A percentile compares a stretch with the other conserved stretches of the same genome.
phyloP scores from a whole-genome alignment of 371 early-diverging fungal genomes.

The Basidiobolus meristosporus region DNA sequence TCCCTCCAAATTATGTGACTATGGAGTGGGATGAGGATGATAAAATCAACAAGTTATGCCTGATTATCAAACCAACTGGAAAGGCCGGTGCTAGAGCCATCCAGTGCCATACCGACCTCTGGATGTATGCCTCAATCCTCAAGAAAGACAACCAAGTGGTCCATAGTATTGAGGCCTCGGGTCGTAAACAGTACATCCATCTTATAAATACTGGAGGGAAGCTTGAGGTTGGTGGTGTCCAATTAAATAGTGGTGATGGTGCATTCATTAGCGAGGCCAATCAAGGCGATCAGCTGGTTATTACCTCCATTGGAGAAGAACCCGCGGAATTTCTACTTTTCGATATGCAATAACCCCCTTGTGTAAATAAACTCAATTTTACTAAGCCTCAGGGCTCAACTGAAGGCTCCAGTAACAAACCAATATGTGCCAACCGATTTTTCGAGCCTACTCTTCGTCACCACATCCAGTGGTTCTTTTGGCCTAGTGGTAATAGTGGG shows the following conservation, averaged over 20 bases:
- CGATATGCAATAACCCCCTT: neutral
- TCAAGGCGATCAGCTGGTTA: constrained; percentile 1
- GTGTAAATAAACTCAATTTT: too few species aligned
- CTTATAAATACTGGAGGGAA: constrained; percentile 1
- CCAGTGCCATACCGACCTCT: constrained; percentile 5
- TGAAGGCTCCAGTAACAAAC: too few species aligned
- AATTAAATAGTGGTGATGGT: constrained; percentile 5
- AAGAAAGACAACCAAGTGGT: constrained; percentile 1
- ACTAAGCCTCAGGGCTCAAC: too few species aligned
- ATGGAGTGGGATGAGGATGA: constrained; percentile 4
- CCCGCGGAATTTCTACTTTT: constrained; percentile 1
- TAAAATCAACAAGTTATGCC: constrained; percentile 3
- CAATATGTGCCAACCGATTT: too few species aligned
- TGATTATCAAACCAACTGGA: neutral
- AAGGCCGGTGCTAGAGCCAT: neutral
- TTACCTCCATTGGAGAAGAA: constrained; percentile 1
- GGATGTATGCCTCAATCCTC: constrained; percentile 5
- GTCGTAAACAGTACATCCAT: neutral
- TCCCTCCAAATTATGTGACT: constrained; percentile 7
- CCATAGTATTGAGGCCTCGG: constrained; percentile 1
- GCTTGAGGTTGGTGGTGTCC: neutral
- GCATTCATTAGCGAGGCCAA: constrained; percentile 5
- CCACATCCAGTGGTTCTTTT: too few species aligned
- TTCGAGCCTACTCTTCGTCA: too few species aligned
- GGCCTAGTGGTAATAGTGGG: too few species aligned